Conservation (phyloP, 1,284 basidiomycete species). For the Marasmius fiardii region DNA sequence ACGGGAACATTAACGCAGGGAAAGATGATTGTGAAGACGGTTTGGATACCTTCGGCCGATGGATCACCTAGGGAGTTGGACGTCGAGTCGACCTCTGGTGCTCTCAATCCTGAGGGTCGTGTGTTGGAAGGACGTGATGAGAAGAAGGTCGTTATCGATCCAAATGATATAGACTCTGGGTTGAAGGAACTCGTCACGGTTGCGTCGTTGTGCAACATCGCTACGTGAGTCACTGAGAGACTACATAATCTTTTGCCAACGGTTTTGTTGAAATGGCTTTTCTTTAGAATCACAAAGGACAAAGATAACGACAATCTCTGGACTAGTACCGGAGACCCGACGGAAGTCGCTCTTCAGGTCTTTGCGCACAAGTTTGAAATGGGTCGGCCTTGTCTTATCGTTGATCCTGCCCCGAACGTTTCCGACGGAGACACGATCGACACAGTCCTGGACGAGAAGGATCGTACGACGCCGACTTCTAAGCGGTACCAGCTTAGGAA, state of each 20-base stretch:
- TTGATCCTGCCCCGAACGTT: constrained; percentile 17
- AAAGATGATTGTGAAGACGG: constrained; percentile 50
- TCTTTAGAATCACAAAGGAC: constrained; percentile 29
- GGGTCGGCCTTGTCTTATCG: constrained; percentile 25
- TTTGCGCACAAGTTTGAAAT: constrained; percentile 47
- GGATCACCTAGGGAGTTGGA: constrained; percentile 18
- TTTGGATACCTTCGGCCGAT: constrained; percentile 44
- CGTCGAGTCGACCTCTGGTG: constrained; percentile 25
- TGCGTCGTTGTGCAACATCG: constrained; percentile 33
- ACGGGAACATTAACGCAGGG: constrained; percentile 61
- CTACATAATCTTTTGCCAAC: not conserved
- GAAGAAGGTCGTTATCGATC: constrained; percentile 18
- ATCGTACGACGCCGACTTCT: not conserved
- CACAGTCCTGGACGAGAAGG: not conserved
- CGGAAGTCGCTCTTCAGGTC: constrained; percentile 65
- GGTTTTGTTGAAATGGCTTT: not conserved
- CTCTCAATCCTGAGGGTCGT: constrained; percentile 24
- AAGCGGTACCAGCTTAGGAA: constrained; percentile 18
- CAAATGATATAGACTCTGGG: constrained; percentile 21
- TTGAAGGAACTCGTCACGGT: constrained; percentile 27
- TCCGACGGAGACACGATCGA: constrained; percentile 13
- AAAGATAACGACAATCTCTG: constrained; percentile 46
- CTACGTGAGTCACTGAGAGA: constrained; percentile 24
- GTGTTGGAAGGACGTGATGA: not conserved
- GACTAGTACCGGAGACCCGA: constrained; percentile 70